Percentiles rank a stretch among this genome's conserved stretches.
phyloP scores from a whole-genome alignment of 2,329 filamentous ascomycete species.

The Arthroderma sp. region DNA sequence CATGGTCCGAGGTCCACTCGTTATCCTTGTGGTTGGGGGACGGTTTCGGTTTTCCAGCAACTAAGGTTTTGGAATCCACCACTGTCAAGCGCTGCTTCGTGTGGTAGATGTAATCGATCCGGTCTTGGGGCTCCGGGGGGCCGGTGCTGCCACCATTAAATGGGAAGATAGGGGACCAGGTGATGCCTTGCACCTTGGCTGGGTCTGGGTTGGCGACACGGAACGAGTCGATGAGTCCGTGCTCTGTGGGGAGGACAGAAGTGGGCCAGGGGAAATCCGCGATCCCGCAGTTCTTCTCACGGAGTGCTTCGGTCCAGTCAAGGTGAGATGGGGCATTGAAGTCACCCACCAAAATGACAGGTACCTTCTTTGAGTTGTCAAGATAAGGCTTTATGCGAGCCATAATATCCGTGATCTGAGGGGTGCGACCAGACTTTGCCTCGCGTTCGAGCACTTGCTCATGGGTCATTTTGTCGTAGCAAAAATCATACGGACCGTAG shows the following conservation, averaged over 20 bases:
- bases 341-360: constrained; percentile 30
- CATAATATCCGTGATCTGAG: constrained; percentile 26
- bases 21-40: constrained; percentile 25
- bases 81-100: constrained; percentile 21
- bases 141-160: constrained; percentile 18
- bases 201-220: constrained; percentile 27
- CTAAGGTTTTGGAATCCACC: constrained; percentile 17
- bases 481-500: constrained; percentile 34
- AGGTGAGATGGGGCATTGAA: constrained; percentile 35
- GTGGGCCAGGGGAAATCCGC: constrained; percentile 27
- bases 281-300: constrained; percentile 26
- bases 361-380: constrained; percentile 18
- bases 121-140: constrained; percentile 25
- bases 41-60: constrained; percentile 24
- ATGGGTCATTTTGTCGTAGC: constrained; percentile 24
- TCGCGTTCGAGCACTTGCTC: constrained; percentile 25
- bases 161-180: constrained; percentile 31
- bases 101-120: constrained; percentile 34
- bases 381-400: constrained; percentile 22
- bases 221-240: constrained; percentile 30
- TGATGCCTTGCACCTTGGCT: constrained; percentile 19
- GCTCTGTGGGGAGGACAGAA: constrained; percentile 22
- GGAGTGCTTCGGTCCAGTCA: constrained; percentile 26
- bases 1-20: constrained; percentile 33
- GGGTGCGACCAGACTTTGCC: constrained; percentile 24